Evolutionary conservation across 768 basidiomycete species (phyloP).

Genomic region (Ramaria sp.): DNA sequence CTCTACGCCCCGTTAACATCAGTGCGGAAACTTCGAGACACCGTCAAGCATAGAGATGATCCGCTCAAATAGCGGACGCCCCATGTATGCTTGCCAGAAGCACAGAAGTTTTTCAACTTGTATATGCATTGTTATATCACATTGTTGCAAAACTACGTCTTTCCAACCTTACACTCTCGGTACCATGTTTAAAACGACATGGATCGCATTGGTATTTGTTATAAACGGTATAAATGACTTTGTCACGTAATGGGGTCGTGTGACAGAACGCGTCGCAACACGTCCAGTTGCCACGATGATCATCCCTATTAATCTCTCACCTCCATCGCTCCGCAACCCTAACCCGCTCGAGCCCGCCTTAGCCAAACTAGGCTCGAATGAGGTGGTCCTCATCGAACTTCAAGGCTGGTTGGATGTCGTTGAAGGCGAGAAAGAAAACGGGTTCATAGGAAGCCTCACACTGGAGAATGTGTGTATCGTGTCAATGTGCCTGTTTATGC

Average conservation of each 20-base stretch:
- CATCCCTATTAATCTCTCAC: constrained; percentile 42
- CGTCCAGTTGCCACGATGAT: constrained; percentile 35
- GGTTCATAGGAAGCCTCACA: constrained; percentile 67
- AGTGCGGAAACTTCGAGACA: too few relatives aligned
- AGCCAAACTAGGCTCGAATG: constrained; percentile 64
- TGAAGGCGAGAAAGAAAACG: constrained; percentile 55
- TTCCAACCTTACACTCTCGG: too few relatives aligned
- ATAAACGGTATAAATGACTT: too few relatives aligned
- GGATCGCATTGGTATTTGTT: too few relatives aligned
- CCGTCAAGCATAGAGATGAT: too few relatives aligned
- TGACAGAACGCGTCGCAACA: constrained; percentile 2
- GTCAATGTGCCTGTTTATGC: neutral
- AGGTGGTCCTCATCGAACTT: constrained; percentile 76
- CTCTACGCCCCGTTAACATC: too few relatives aligned
- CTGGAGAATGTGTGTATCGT: constrained; percentile 35
- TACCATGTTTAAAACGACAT: too few relatives aligned
- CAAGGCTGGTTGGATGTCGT: constrained; percentile 70
- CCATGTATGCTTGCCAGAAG: too few relatives aligned
- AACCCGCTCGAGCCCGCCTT: constrained; percentile 26
- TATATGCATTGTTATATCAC: too few relatives aligned
- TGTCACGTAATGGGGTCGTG: neutral
- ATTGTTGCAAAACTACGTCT: too few relatives aligned
- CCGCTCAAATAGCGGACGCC: too few relatives aligned
- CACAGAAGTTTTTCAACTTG: too few relatives aligned
- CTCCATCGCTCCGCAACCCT: neutral